These are phyloP conservation scores for Tulasnella sp. DNA, from an alignment of 768 basidiomycete genomes.

Conservation along the genomic window DNA sequence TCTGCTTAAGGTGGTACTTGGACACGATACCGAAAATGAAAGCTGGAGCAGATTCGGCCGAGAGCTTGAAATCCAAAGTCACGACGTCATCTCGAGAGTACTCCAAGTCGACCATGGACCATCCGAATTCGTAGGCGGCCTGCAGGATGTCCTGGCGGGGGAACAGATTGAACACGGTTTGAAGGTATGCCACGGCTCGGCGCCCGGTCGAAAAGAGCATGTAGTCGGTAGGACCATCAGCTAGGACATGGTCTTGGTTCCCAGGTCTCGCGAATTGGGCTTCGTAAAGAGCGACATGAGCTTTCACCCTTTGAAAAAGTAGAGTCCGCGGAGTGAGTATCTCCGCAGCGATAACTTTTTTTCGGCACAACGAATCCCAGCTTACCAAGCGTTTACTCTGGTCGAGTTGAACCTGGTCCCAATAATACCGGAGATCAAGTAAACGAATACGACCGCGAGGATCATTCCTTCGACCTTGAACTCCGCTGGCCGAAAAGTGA, in stretches of 20 bases:
- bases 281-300: slow-evolving; percentile 60
- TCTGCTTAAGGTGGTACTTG: slow-evolving; percentile 72
- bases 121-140: slow-evolving; percentile 59
- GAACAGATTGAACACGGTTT: slow-evolving; percentile 73
- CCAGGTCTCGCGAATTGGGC: slow-evolving; percentile 77
- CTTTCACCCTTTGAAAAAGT: slow-evolving; percentile 55
- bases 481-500: slow-evolving; percentile 84
- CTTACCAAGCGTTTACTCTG: slow-evolving; percentile 70
- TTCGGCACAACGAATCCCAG: slow-evolving; percentile 24
- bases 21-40: slow-evolving; percentile 85
- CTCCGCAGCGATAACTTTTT: not conserved
- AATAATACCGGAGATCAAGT: slow-evolving; percentile 61
- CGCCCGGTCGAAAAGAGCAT: slow-evolving; percentile 88
- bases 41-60: slow-evolving; percentile 51
- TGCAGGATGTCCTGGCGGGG: slow-evolving; percentile 86
- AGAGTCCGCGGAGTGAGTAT: not conserved
- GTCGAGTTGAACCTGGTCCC: slow-evolving; percentile 64
- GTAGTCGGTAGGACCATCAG: slow-evolving; percentile 77
- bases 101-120: slow-evolving; percentile 74
- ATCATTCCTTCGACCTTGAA: slow-evolving; percentile 64
- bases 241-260: slow-evolving; percentile 53
- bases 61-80: slow-evolving; percentile 77
- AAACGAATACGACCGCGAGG: slow-evolving; percentile 56
- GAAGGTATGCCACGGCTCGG: slow-evolving; percentile 72
- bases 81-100: slow-evolving; percentile 70